Base-by-base conservation (phyloP, 371 early-diverging fungal species). In the Mycotypha africana region DNA sequence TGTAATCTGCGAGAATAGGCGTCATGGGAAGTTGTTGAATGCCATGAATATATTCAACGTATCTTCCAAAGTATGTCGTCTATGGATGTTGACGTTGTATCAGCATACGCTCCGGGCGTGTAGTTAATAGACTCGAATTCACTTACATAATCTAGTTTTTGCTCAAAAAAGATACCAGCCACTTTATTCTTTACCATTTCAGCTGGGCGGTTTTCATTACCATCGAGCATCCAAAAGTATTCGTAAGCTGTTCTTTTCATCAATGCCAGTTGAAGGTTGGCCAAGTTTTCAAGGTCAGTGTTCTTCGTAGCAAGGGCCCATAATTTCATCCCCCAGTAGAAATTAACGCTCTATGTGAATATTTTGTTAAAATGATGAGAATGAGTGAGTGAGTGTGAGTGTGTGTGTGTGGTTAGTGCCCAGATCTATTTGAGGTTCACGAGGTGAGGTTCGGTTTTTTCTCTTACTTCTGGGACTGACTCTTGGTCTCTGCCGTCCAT, bases 21-120 rank as follows among this genome's bases (percentile, higher is more conserved):
- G 88, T 88, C 53, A 86, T 84, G 0, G 90, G 88, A 19, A 89
- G 59, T 67, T 85, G 84, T 48, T 88, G 90, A 47, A 89, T 89
- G 8, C 90, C 85, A 53, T 84, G 84, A 36, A 89, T 86, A 42
- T 56, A 89, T 56, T 88, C 79, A 2, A 75, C 21, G 45, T 74
- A 70, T 23, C 74, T 58, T 31, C 83, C 83, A 58, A 82, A 82
- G 52, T 79, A 84, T 15, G 83, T 82, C 0, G 74, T 74, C 84
- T 74, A 49, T 25, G 41, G 10, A 41, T 38, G 14, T 28, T 2
- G 23, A 8, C 0, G 15, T n/a, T n/a, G n/a, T n/a, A n/a, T n/a
- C n/a, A n/a, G n/a, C n/a, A n/a, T n/a, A n/a, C 5, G 20, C 10
- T 2, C 12, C 17, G 23, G 22, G 2, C 9, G 6, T 25, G 25